A percentile compares a stretch with the other conserved stretches of the same genome.
phyloP scores from a whole-genome alignment of 1,284 basidiomycete genomes.

The Sporisorium iseilematis-ciliati region DNA sequence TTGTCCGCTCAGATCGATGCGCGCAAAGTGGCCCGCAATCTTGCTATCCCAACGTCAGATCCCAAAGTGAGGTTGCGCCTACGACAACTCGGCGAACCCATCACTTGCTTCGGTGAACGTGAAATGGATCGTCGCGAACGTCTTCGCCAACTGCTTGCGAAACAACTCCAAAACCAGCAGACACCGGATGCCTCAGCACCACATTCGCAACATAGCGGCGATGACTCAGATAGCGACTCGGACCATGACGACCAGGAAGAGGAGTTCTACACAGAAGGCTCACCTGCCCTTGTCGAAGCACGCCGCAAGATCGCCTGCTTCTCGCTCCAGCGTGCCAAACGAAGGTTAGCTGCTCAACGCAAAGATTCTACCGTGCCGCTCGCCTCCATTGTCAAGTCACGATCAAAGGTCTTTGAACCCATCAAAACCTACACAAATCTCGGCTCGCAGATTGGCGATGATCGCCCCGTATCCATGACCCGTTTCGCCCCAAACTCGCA shows the following conservation, averaged over 20 bases:
- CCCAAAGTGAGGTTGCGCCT: constrained; percentile 87
- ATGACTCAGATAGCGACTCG: constrained; percentile 25
- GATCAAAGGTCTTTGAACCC: constrained; percentile 87
- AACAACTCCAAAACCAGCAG: constrained; percentile 69
- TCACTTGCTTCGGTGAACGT: constrained; percentile 94
- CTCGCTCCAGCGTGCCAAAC: constrained; percentile 94
- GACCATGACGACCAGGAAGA: constrained; percentile 74
- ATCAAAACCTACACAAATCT: constrained; percentile 93
- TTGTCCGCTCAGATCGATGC: constrained; percentile 56
- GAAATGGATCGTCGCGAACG: constrained; percentile 83
- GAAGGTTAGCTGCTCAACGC: constrained; percentile 87
- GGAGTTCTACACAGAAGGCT: constrained; percentile 95
- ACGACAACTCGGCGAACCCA: constrained; percentile 92
- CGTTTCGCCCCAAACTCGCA: constrained; percentile 93
- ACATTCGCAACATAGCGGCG: constrained; percentile 73
- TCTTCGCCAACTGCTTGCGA: constrained; percentile 82
- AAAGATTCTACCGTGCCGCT: constrained; percentile 88
- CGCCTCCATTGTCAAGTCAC: constrained; percentile 86
- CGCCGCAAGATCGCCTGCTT: constrained; percentile 87
- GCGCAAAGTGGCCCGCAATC: constrained; percentile 84
- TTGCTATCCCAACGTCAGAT: constrained; percentile 98
- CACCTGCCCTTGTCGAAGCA: constrained; percentile 84
- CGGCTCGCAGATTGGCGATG: constrained; percentile 97
- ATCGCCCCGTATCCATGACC: constrained; percentile 91
- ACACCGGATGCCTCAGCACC: constrained; percentile 71